phyloP scores from a whole-genome alignment of 495 filamentous ascomycete species.

The Bryoglossum gracile region DNA sequence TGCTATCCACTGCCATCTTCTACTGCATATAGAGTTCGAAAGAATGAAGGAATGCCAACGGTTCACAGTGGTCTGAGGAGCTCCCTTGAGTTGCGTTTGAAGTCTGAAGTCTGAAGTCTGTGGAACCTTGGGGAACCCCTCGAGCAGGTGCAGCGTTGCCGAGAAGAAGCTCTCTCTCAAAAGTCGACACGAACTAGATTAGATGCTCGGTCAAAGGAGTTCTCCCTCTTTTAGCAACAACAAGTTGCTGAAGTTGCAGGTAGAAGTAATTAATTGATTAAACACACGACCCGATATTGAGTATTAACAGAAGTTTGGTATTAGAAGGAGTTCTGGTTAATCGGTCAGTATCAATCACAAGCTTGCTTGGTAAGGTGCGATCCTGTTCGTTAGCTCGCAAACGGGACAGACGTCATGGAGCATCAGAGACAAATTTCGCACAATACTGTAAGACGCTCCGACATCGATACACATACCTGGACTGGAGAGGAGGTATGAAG shows the following conservation, averaged over 20 bases:
- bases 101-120: background rate
- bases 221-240: background rate
- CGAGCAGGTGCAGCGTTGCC: background rate
- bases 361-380: background rate
- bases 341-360: background rate
- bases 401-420: constrained; percentile 1
- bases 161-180: constrained; percentile 7
- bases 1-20: constrained; percentile 19
- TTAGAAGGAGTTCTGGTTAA: background rate
- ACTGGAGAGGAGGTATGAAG: background rate
- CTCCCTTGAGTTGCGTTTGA: background rate
- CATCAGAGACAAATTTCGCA: too few relatives aligned
- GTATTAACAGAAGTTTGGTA: background rate
- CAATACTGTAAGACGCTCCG: too few relatives aligned
- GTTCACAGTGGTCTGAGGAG: background rate
- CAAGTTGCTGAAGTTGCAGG: background rate
- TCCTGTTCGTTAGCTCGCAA: too few relatives aligned
- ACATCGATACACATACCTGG: background rate
- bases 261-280: background rate
- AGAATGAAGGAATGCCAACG: background rate
- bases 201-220: background rate
- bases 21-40: constrained; percentile 18
- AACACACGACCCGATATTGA: background rate
- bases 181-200: background rate
- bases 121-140: constrained; percentile 3